Percentiles rank a stretch among this genome's conserved stretches.
Conservation (phyloP, 2,329 filamentous ascomycete genomes). For the Chaetomiaceae sp. region DNA sequence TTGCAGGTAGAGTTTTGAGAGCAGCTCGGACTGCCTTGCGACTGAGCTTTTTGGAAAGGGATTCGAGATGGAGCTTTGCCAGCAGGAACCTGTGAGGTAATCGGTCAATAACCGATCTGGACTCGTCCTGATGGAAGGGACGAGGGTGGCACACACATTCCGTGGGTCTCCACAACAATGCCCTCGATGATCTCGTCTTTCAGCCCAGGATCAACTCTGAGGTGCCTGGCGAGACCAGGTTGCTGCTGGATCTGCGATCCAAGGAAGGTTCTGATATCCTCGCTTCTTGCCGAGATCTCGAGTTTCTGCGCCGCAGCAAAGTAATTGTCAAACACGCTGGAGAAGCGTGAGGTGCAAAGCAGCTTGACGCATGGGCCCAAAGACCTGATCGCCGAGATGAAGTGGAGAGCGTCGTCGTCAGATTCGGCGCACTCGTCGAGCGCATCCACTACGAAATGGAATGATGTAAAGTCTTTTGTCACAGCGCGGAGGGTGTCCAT, state of each 20-base stretch:
- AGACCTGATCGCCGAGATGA: not conserved
- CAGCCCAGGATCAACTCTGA: not conserved
- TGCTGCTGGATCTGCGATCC: not conserved
- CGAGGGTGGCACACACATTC: not conserved
- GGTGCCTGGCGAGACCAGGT: not conserved
- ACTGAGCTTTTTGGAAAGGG: not conserved
- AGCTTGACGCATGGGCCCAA: not conserved
- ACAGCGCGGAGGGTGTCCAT: not conserved
- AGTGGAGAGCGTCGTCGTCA: not conserved
- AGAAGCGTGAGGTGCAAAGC: constrained; percentile 1
- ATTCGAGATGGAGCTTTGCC: constrained; percentile 1
- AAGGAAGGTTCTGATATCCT: not conserved
- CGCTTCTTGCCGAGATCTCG: not conserved
- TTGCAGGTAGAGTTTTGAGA: not conserved
- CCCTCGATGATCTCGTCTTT: not conserved
- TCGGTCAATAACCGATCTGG: not conserved
- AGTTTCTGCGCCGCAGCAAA: not conserved
- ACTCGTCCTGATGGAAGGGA: not conserved
- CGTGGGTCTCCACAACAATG: not conserved
- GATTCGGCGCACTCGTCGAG: constrained; percentile 2
- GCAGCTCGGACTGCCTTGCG: not conserved
- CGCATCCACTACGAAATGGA: not conserved
- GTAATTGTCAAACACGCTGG: not conserved
- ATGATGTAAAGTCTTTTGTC: not conserved
- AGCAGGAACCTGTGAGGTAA: not conserved